phyloP scores from a whole-genome alignment of 768 basidiomycete genomes.

The Scleroderma bovista region DNA sequence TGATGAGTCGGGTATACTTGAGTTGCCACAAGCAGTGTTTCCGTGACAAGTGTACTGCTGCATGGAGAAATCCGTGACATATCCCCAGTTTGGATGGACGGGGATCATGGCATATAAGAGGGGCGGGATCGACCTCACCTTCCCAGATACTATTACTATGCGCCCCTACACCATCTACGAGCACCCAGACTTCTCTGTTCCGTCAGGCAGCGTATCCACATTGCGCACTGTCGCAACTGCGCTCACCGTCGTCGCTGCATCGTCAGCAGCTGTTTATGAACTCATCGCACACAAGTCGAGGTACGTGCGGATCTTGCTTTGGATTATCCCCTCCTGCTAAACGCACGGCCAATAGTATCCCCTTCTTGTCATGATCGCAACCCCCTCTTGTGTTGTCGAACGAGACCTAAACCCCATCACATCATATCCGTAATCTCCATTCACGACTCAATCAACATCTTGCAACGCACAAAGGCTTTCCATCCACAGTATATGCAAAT shows the following conservation, averaged over 20 bases:
- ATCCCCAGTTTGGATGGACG: no score
- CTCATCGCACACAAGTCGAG: constrained; percentile 17
- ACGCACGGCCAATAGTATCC: background rate
- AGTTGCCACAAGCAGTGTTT: no score
- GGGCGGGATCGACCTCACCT: no score
- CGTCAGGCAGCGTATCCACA: constrained; percentile 1
- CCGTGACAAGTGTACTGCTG: no score
- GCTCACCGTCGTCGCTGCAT: constrained; percentile 27
- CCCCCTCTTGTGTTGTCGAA: background rate
- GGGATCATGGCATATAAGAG: no score
- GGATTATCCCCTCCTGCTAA: no score
- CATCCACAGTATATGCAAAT: no score
- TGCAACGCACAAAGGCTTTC: no score
- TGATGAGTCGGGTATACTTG: no score
- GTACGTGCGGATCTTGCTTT: constrained; percentile 9
- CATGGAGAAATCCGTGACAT: no score
- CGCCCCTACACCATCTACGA: constrained; percentile 24
- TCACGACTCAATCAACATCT: no score
- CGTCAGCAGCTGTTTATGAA: constrained; percentile 27
- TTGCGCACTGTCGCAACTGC: constrained; percentile 22
- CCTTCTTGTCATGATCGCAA: background rate
- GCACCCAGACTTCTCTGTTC: constrained; percentile 8
- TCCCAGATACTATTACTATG: constrained; percentile 11
- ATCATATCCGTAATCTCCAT: no score
- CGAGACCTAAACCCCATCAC: background rate